A percentile compares a stretch with the other conserved stretches of the same genome.
These are phyloP conservation scores for Prunella vulgaris DNA, from an alignment of 257 asterid species.

Conservation along the genomic window DNA sequence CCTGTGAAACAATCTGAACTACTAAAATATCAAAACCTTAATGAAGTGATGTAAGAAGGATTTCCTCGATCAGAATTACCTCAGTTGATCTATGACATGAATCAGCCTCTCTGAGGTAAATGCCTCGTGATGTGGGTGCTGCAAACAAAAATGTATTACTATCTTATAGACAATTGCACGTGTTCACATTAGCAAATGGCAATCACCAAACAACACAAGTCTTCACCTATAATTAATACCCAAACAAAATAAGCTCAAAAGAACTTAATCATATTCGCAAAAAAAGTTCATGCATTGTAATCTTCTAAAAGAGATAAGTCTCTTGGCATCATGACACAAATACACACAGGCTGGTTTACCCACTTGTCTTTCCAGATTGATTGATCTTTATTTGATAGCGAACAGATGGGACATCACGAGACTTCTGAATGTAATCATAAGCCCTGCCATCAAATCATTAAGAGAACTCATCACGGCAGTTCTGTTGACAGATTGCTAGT, in stretches of 20 bases:
- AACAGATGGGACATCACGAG: slow-evolving; percentile 54
- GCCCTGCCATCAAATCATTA: slow-evolving; percentile 62
- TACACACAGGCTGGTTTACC: slow-evolving; percentile 30
- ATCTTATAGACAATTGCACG: slow-evolving; percentile 8
- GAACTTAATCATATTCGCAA: neutral
- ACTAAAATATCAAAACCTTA: slow-evolving; percentile 8
- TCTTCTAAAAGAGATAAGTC: neutral
- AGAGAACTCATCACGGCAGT: slow-evolving; percentile 20
- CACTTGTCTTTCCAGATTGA: slow-evolving; percentile 75
- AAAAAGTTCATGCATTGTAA: slow-evolving; percentile 3
- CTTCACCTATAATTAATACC: neutral
- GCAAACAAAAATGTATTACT: slow-evolving; percentile 30
- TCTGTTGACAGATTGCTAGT: slow-evolving; percentile 16
- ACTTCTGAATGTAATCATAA: slow-evolving; percentile 76
- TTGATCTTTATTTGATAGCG: slow-evolving; percentile 72
- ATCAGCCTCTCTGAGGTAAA: slow-evolving; percentile 84
- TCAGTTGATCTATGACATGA: slow-evolving; percentile 70
- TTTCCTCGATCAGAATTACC: slow-evolving; percentile 35
- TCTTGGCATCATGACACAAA: neutral
- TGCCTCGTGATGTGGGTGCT: slow-evolving; percentile 86
- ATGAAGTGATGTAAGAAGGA: slow-evolving; percentile 7
- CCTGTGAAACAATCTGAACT: slow-evolving; percentile 5
- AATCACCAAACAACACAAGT: slow-evolving; percentile 13
- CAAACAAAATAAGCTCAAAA: neutral
- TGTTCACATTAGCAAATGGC: slow-evolving; percentile 3